A percentile compares a stretch with the other conserved stretches of the same genome.
Conservation (phyloP, 345 rosid genomes). For the Acer yangbiense region DNA sequence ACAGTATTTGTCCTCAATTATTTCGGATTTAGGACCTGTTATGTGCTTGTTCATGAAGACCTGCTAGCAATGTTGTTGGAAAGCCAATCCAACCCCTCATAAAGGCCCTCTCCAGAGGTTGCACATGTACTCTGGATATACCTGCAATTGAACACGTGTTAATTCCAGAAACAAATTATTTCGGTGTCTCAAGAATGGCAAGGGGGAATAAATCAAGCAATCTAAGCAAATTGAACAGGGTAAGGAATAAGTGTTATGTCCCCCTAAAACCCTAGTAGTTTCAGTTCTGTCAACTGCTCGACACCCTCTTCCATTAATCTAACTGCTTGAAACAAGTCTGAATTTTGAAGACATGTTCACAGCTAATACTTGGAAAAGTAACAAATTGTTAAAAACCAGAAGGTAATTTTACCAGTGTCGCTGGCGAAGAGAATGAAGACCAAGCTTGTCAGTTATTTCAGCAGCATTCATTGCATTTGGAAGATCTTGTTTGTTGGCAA, state of each 20-base stretch:
- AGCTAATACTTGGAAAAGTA: background rate
- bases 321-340: background rate
- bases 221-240: background rate
- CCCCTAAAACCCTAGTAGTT: background rate
- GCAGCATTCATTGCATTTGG: slow-evolving; percentile 97
- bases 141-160: slow-evolving; percentile 40
- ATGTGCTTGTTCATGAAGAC: slow-evolving; percentile 24
- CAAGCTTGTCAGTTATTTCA: slow-evolving; percentile 92
- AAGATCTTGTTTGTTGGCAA: slow-evolving; percentile 95
- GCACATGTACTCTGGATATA: slow-evolving; percentile 88
- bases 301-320: background rate
- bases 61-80: slow-evolving; percentile 74
- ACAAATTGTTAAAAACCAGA: background rate
- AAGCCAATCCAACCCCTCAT: slow-evolving; percentile 88
- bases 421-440: slow-evolving; percentile 90
- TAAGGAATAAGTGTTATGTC: background rate
- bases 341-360: background rate
- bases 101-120: slow-evolving; percentile 81
- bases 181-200: background rate
- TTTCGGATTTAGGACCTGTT: slow-evolving; percentile 4
- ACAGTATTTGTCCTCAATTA: background rate
- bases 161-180: background rate
- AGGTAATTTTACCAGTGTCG: slow-evolving; percentile 72
- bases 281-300: background rate
- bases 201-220: background rate